Evolutionary conservation across 2,329 filamentous ascomycete genomes (phyloP).

Genomic region (Phoma sp.): DNA sequence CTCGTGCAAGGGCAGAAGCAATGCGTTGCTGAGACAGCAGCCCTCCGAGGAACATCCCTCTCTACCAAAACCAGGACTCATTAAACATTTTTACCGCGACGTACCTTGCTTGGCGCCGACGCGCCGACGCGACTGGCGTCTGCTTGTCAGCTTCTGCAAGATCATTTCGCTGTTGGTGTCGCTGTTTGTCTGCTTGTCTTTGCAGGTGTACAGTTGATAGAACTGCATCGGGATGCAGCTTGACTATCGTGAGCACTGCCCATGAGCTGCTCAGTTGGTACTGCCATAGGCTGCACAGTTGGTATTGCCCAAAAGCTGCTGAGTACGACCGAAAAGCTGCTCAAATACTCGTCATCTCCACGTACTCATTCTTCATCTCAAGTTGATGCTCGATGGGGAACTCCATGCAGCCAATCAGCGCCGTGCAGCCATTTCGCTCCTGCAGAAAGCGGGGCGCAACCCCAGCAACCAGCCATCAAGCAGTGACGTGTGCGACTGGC

Average conservation of each 20-base stretch:
- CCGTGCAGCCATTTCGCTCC: background rate
- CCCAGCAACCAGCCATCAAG: conserved; percentile 18
- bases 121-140: background rate
- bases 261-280: background rate
- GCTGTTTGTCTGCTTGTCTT: background rate
- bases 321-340: background rate
- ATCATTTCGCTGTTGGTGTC: background rate
- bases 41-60: conserved; percentile 19
- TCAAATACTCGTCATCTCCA: background rate
- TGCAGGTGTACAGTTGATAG: background rate
- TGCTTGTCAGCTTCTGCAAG: background rate
- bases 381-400: conserved; percentile 4
- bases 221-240: background rate
- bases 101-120: conserved; percentile 15
- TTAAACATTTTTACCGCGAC: conserved; percentile 1
- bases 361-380: background rate
- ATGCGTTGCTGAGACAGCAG: conserved; percentile 23
- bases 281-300: too few species aligned
- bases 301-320: too few species aligned
- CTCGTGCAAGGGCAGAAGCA: conserved; percentile 11
- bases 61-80: conserved; percentile 16
- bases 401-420: conserved; percentile 2
- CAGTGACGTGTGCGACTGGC: conserved; percentile 6
- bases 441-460: conserved; percentile 21
- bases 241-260: background rate